phyloP scores from a whole-genome alignment of 208 protist species.

The Trypanosoma platydactyli region DNA sequence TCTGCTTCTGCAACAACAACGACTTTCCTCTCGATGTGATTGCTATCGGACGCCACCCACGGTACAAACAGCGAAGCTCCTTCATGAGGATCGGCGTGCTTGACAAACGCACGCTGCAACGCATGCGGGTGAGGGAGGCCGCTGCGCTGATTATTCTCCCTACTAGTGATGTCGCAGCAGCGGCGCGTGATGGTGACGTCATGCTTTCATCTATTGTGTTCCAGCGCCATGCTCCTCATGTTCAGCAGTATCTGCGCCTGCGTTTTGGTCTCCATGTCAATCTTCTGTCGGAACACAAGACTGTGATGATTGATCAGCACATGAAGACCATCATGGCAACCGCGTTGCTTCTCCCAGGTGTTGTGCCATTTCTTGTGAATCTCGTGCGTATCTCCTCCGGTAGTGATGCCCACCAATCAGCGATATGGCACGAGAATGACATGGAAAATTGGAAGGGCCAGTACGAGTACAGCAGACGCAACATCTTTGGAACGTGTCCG shows the following conservation, averaged over 20 bases:
- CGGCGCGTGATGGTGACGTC: constrained; percentile 78
- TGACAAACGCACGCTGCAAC: constrained; percentile 54
- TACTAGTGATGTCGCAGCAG: constrained; percentile 63
- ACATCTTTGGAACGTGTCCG: constrained; percentile 64
- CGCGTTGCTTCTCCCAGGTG: constrained; percentile 75
- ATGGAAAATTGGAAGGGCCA: constrained; percentile 73
- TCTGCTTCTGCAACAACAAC: constrained; percentile 84
- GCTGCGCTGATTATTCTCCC: constrained; percentile 76
- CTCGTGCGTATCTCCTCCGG: constrained; percentile 72
- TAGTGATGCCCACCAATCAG: constrained; percentile 42
- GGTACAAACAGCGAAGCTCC: constrained; percentile 70
- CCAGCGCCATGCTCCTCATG: constrained; percentile 58
- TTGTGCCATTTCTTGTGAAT: constrained; percentile 87
- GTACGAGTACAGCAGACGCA: constrained; percentile 82
- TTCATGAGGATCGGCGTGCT: constrained; percentile 72
- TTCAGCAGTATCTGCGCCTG: constrained; percentile 84
- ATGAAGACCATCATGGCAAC: constrained; percentile 85
- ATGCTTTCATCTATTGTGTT: constrained; percentile 85
- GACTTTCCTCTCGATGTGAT: constrained; percentile 58
- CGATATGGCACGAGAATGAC: constrained; percentile 51
- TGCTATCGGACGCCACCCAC: constrained; percentile 73
- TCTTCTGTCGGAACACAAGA: constrained; percentile 59
- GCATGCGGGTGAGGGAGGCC: constrained; percentile 66
- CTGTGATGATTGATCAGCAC: constrained; percentile 72
- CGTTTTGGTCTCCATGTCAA: constrained; percentile 78